Evolutionary conservation across 2,329 filamentous ascomycete species (phyloP).

Genomic region (Aspergillus uvarum): DNA sequence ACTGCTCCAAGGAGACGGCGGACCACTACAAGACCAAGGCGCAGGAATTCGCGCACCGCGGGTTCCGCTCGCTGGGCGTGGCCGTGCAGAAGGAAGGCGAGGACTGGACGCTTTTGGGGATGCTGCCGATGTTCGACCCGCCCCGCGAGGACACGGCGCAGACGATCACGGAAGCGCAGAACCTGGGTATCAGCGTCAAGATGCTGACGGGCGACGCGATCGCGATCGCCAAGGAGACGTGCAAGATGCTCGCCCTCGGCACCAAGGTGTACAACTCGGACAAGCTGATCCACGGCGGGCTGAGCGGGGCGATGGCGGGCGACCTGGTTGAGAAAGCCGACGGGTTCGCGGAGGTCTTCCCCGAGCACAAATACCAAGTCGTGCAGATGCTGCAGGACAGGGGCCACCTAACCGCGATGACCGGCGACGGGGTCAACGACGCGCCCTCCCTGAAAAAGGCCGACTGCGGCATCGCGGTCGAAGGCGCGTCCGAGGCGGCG

Average conservation of each 20-base stretch:
- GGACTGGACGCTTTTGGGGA: slow-evolving; percentile 70
- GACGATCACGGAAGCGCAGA: slow-evolving; percentile 72
- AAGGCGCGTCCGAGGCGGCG: slow-evolving; percentile 70
- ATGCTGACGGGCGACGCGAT: slow-evolving; percentile 80
- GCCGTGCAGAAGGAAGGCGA: slow-evolving; percentile 74
- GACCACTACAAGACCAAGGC: slow-evolving; percentile 69
- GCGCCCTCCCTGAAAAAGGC: slow-evolving; percentile 72
- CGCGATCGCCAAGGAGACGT: slow-evolving; percentile 77
- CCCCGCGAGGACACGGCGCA: slow-evolving; percentile 76
- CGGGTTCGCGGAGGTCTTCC: slow-evolving; percentile 72
- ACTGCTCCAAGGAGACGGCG: slow-evolving; percentile 64
- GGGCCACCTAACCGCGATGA: slow-evolving; percentile 72
- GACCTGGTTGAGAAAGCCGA: slow-evolving; percentile 74
- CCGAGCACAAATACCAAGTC: slow-evolving; percentile 74
- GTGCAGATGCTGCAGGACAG: slow-evolving; percentile 74
- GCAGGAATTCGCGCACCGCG: slow-evolving; percentile 72
- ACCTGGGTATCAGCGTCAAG: slow-evolving; percentile 74
- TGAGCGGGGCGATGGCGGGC: slow-evolving; percentile 70
- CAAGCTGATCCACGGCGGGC: slow-evolving; percentile 72
- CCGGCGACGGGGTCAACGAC: slow-evolving; percentile 73
- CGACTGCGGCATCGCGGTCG: slow-evolving; percentile 72
- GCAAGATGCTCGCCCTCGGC: slow-evolving; percentile 75
- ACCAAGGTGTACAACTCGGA: slow-evolving; percentile 81
- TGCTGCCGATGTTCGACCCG: slow-evolving; percentile 79
- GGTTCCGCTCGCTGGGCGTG: slow-evolving; percentile 76